Conservation (phyloP, 2,329 filamentous ascomycete species). For the Xylariaceae sp. region DNA sequence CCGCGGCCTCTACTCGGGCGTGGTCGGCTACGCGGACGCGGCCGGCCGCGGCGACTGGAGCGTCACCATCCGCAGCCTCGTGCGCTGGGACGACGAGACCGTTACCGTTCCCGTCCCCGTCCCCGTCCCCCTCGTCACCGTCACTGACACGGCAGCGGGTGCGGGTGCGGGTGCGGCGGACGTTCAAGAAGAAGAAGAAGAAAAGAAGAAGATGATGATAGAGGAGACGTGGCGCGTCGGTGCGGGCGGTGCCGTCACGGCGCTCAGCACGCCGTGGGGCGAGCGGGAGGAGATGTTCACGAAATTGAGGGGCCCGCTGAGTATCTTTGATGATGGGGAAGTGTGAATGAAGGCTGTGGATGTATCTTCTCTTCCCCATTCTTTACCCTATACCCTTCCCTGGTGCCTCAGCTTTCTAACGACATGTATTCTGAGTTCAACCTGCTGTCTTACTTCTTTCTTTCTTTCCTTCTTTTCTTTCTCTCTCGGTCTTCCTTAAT, state of each 20-base stretch:
- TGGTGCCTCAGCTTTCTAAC: no score
- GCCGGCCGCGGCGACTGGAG: constrained; percentile 83
- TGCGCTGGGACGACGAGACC: constrained; percentile 59
- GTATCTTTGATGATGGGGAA: constrained; percentile 44
- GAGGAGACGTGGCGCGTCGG: constrained; percentile 72
- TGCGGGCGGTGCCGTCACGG: constrained; percentile 85
- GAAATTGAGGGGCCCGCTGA: constrained; percentile 55
- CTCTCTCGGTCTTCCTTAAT: no score
- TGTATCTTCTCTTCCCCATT: no score
- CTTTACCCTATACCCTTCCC: no score
- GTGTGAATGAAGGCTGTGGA: no score
- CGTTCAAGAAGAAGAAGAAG: constrained; percentile 12
- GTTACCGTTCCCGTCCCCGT: no score
- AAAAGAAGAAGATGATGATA: constrained; percentile 22
- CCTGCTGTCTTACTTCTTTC: no score
- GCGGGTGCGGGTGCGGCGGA: not conserved
- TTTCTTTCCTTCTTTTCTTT: no score
- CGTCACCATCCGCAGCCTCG: constrained; percentile 80
- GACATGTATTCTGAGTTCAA: no score
- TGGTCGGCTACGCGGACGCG: constrained; percentile 83
- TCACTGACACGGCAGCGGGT: not conserved
- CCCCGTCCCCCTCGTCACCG: not conserved
- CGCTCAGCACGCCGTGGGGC: constrained; percentile 67
- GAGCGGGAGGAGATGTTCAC: constrained; percentile 90
- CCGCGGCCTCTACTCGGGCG: constrained; percentile 77